Evolutionary conservation across 2,329 filamentous ascomycete genomes (phyloP), one percentile per base, ranked within the genome.

Genomic region (Pseudomassariella vexata): DNA sequence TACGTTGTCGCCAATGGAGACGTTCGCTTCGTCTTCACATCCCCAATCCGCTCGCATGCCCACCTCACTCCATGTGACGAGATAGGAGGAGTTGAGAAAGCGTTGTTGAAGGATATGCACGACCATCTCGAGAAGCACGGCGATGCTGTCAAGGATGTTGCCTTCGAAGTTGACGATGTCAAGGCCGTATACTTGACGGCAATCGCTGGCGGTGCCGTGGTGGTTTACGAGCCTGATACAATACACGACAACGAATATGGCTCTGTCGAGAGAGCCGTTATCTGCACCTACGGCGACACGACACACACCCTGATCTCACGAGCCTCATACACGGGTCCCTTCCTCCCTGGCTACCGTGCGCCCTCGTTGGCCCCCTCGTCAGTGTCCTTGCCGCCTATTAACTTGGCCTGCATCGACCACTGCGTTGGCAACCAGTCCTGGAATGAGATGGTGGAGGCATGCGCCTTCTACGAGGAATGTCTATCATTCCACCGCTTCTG

Each of bases 371-470:
- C 55, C 36, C 55, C 59, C 3, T 51, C 57, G 17, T 58, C 52
- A 14, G 46, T 64, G 9, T 27, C 56, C 18, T 64, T 86, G 15
- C 86, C 88, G 0, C 48, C 63, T 1, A 74, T 94, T 10, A 58
- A 66, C 8, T 73, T 95, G 34, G 72, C 74, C 40, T 78, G 78
- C 46, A 88, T 96, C 62, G 90, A 96, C 64, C 90, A 96, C 70
- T 95, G 90, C 60, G 90, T 96, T 47, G 90, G 90, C 45, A 95
- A 96, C 68, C 89, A 95, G 67, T 83, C 87, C 60, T 95, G 90
- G 90, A 72, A 88, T 59, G 81, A 89, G 59, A 94, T 96, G 77
- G 66, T 68, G 38, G 67, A 67, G 9, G 76, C 75, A 21, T 79
- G 74, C 53, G 68, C 62, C 35, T 79, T 85, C 60, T 96, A 95